Percentiles rank a stretch among this genome's conserved stretches.
Conservation (phyloP, 139 green algal genomes). For the Chlamydomonas schloesseri region DNA sequence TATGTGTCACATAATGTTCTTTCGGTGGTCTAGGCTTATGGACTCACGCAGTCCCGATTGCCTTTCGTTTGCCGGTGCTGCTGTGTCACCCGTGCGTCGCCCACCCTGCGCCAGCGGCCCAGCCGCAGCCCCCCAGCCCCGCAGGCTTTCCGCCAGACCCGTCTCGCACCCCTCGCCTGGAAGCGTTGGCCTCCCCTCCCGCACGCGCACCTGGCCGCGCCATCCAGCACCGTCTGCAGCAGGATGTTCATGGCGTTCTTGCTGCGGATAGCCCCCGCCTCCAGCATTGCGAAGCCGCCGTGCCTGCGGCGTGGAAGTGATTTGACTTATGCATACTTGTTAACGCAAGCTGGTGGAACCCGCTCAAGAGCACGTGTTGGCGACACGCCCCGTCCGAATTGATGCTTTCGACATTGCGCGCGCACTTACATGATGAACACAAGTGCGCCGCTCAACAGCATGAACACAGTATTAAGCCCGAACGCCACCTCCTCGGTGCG, state of each 20-base stretch:
- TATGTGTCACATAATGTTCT: too few species aligned
- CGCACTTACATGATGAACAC: slow-evolving; percentile 84
- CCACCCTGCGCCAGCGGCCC: too few species aligned
- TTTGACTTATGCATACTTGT: neutral
- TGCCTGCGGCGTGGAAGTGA: neutral
- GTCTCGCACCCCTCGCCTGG: too few species aligned
- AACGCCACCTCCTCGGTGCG: slow-evolving; percentile 12
- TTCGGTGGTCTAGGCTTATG: too few species aligned
- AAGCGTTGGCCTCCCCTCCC: too few species aligned
- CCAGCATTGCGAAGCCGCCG: slow-evolving; percentile 90
- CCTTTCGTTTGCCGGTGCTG: too few species aligned
- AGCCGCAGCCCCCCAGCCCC: too few species aligned
- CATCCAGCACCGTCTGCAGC: slow-evolving; percentile 89
- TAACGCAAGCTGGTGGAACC: too few species aligned
- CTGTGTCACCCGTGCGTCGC: too few species aligned
- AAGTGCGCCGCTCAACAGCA: slow-evolving; percentile 72
- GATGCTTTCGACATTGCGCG: neutral
- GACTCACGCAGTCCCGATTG: too few species aligned
- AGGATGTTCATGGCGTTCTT: slow-evolving; percentile 91
- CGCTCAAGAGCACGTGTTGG: neutral
- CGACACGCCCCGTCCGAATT: too few species aligned
- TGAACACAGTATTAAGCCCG: slow-evolving; percentile 66
- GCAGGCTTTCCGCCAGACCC: too few species aligned
- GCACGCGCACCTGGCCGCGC: slow-evolving; percentile 43
- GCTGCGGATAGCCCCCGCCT: slow-evolving; percentile 82